Percentiles rank a stretch among this genome's conserved stretches.
Conservation (phyloP, 2,329 filamentous ascomycete genomes). For the Cercospora sp. region DNA sequence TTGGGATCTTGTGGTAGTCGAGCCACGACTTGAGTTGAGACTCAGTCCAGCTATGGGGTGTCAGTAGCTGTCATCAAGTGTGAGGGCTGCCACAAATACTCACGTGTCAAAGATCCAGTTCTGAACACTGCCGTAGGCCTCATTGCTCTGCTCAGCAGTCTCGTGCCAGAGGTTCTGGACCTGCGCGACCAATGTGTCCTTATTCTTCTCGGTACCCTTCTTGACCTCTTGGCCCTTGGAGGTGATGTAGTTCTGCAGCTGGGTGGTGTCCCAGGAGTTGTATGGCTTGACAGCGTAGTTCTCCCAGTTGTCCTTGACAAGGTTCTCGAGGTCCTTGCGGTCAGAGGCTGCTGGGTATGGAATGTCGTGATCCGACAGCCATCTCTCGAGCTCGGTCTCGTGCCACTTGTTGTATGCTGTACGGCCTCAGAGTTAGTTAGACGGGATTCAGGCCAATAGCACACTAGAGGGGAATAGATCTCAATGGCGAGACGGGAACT, state of each 20-base stretch:
- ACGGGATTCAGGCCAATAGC: conserved; percentile 27
- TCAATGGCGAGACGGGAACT: background rate
- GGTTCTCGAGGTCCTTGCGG: conserved; percentile 87
- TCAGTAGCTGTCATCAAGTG: conserved; percentile 39
- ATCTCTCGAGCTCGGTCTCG: conserved; percentile 93
- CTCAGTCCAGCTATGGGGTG: conserved; percentile 71
- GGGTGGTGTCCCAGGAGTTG: conserved; percentile 70
- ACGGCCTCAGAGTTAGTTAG: conserved; percentile 33
- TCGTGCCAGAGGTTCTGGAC: conserved; percentile 77
- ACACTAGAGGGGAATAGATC: conserved; percentile 2
- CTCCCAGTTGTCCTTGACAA: conserved; percentile 91
- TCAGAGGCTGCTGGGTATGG: conserved; percentile 88
- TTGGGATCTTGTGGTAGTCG: conserved; percentile 82
- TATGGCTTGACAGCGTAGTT: conserved; percentile 72
- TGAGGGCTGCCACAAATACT: conserved; percentile 27
- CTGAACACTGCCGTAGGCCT: conserved; percentile 70
- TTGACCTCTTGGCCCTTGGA: conserved; percentile 70
- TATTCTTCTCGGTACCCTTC: conserved; percentile 65
- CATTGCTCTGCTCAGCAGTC: conserved; percentile 71
- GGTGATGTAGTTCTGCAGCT: conserved; percentile 67
- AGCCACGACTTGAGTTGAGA: conserved; percentile 92
- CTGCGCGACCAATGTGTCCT: conserved; percentile 66
- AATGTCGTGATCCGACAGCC: conserved; percentile 89
- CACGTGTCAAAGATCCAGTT: conserved; percentile 90
- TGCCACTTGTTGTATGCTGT: conserved; percentile 98